A percentile compares a stretch with the other conserved stretches of the same genome.
Conservation (phyloP, 2,329 filamentous ascomycete genomes). For the Colletotrichum abscissum region DNA sequence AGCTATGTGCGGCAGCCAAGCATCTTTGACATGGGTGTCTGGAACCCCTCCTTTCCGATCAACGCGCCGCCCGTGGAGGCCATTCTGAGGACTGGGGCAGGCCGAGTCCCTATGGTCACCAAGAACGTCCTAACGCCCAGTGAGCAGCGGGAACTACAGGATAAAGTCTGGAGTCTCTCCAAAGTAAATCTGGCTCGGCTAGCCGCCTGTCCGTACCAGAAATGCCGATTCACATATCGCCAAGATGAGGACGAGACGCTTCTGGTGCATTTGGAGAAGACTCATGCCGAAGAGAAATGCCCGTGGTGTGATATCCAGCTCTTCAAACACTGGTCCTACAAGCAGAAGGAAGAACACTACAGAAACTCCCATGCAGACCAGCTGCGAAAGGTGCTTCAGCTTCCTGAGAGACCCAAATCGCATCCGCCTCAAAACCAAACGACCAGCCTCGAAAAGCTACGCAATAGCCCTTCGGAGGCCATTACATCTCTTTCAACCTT, state of each 20-base stretch:
- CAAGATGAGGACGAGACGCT: conserved; percentile 44
- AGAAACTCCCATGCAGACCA: conserved; percentile 42
- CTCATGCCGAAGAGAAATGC: conserved; percentile 48
- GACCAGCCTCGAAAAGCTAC: not conserved
- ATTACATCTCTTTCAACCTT: not conserved
- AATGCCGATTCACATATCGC: conserved; percentile 49
- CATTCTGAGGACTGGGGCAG: conserved; percentile 47
- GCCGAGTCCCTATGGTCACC: conserved; percentile 49
- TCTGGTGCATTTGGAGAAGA: conserved; percentile 48
- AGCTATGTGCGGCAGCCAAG: conserved; percentile 43
- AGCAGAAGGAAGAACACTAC: conserved; percentile 44
- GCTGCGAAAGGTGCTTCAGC: conserved; percentile 28
- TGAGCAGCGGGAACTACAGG: conserved; percentile 51
- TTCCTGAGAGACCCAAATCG: not conserved
- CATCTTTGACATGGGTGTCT: conserved; percentile 42
- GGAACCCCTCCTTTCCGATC: conserved; percentile 48
- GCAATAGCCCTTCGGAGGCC: not conserved
- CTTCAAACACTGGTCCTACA: conserved; percentile 43
- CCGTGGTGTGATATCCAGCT: conserved; percentile 48
- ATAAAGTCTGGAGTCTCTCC: conserved; percentile 47
- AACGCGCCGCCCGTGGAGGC: conserved; percentile 48
- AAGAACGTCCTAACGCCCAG: conserved; percentile 53
- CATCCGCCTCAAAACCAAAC: not conserved
- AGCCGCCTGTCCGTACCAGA: conserved; percentile 50
- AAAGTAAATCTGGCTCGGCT: conserved; percentile 47